A percentile compares a stretch with the other conserved stretches of the same genome.
Conservation (phyloP, 495 filamentous ascomycete species). For the Penicillium roqueforti region DNA sequence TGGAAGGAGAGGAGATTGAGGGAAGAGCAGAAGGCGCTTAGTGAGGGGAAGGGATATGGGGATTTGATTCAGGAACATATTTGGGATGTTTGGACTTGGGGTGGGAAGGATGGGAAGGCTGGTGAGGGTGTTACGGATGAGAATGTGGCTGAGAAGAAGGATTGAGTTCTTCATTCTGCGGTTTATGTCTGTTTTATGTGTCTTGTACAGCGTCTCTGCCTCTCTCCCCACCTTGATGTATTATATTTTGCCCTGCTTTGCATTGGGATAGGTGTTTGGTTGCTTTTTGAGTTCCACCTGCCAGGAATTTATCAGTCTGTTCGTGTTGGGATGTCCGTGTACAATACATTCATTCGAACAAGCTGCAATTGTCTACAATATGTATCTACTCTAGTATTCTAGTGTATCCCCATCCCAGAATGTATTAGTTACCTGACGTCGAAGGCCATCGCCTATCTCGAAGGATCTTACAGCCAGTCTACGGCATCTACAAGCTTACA, state of each 20-base stretch:
- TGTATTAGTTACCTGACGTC: no score
- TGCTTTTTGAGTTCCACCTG: conserved; percentile 1
- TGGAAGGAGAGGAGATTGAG: conserved; percentile 70
- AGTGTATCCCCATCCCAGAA: background rate
- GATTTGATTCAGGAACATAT: conserved; percentile 81
- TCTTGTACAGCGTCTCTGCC: conserved; percentile 1
- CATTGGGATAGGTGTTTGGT: conserved; percentile 23
- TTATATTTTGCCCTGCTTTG: conserved; percentile 9
- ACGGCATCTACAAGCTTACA: background rate
- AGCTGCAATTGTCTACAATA: background rate
- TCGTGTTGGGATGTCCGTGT: background rate
- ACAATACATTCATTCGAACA: background rate
- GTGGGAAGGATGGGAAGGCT: conserved; percentile 30
- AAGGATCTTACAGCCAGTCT: no score
- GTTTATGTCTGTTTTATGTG: background rate
- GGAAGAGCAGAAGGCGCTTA: conserved; percentile 68
- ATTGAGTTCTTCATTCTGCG: conserved; percentile 1
- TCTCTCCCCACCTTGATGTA: conserved; percentile 6
- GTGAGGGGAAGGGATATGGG: conserved; percentile 75
- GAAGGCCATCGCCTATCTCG: no score
- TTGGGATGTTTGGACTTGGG: conserved; percentile 72
- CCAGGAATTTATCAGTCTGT: background rate
- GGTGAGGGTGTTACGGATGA: conserved; percentile 20
- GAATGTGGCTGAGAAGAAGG: conserved; percentile 11
- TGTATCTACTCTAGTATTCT: background rate